Evolutionary conservation across 1,284 basidiomycete genomes (phyloP), one percentile per base, ranked within the genome.

Genomic region (Malassezia arunalokei): DNA sequence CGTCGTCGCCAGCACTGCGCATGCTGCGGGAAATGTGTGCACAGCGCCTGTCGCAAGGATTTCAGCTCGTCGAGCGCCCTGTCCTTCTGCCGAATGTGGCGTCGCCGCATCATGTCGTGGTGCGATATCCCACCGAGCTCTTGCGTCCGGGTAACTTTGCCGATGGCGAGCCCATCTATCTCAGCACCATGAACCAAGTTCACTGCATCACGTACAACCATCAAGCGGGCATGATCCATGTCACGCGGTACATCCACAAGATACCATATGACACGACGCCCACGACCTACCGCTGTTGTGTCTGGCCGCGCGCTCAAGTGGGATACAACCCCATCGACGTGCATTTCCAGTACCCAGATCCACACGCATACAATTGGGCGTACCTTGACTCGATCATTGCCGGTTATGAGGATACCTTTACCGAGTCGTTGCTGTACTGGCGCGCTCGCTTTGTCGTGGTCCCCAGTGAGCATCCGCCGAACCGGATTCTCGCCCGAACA

Each of bases 21-120:
- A 85, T 94, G 27, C 86, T 96, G 83, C 80, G 85, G 30, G 89
- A 88, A 46, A 92, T 96, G 86, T 85, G 87, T 1, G 88, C 86
- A 4, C 84, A 95, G 49, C 79, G 92, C 12, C 79, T 98, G 7
- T 82, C 85, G 6, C 90, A 96, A 73, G 91, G 92, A n/a, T 98
- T 95, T 74, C 92, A 98, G 72, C 88, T 96, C 66, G 83, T 95
- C 40, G 70, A 74, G 8, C 37, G 43, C 12, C 40, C 40, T 1
- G 44, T 32, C 32, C 49, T 54, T 4, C 57, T 53, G 3, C 58
- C 52, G 49, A 50, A 52, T 40, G 49, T 48, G 7, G 54, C 51
- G 7, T 51, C 57, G 5, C 54, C 59, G 20, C 54, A 52, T n/a
- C 56, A 55, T 9, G 40, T 56, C 33, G 59, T 60, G 40, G 52